Conservation (phyloP, 2,329 filamentous ascomycete species). For the Apiospora phragmitis region DNA sequence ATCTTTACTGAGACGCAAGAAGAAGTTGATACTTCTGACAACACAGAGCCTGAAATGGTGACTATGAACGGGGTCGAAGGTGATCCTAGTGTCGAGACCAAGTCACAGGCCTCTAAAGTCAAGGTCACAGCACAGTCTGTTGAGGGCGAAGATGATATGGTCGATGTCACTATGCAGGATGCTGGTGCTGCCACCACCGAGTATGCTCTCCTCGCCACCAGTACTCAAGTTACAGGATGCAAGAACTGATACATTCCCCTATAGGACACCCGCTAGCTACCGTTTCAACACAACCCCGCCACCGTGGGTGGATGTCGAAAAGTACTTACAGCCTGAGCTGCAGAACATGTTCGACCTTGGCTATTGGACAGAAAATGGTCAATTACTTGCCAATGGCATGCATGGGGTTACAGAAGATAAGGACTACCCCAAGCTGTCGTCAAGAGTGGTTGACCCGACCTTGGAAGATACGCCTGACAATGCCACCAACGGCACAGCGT, state of each 20-base stretch:
- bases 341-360: constrained; percentile 78
- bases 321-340: constrained; percentile 61
- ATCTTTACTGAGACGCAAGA: constrained; percentile 52
- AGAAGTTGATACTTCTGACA: constrained; percentile 45
- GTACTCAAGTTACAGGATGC: neutral
- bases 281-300: constrained; percentile 51
- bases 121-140: constrained; percentile 75
- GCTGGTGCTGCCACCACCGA: constrained; percentile 25
- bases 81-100: neutral
- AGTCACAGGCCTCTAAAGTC: constrained; percentile 29
- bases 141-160: constrained; percentile 85
- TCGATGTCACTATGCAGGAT: constrained; percentile 86
- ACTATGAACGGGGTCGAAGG: constrained; percentile 56
- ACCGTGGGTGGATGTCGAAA: constrained; percentile 52
- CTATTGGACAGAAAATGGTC: constrained; percentile 59
- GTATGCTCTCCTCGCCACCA: neutral
- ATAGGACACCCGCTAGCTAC: neutral
- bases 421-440: constrained; percentile 53
- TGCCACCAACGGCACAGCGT: constrained; percentile 47
- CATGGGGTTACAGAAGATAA: constrained; percentile 60
- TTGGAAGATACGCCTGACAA: constrained; percentile 50
- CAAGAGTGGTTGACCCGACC: constrained; percentile 42
- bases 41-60: constrained; percentile 67
- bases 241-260: neutral
- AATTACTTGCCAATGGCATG: constrained; percentile 71